A percentile compares a stretch with the other conserved stretches of the same genome.
phyloP scores from a whole-genome alignment of 78 protist genomes.

The Dictyostelium firmibasis region DNA sequence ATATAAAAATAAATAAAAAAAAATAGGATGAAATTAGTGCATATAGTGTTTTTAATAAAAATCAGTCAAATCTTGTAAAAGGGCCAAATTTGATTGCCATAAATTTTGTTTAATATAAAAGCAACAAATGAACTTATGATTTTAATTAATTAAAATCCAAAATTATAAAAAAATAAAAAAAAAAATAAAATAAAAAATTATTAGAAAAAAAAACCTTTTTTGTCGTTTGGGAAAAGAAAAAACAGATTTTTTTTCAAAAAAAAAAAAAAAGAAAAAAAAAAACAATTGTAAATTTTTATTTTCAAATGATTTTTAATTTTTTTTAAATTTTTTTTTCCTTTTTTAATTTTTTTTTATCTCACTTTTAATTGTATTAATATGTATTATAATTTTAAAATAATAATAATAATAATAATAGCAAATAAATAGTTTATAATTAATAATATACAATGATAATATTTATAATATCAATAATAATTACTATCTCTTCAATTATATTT shows the following conservation, averaged over 20 bases:
- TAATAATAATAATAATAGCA: not conserved
- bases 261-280: no score
- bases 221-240: no score
- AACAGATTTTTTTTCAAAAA: no score
- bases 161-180: no score
- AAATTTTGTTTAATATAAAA: not conserved
- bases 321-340: not conserved
- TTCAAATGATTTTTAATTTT: not conserved
- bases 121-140: no score
- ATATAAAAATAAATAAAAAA: no score
- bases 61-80: not conserved
- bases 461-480: not conserved
- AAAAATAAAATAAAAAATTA: no score
- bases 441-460: not conserved
- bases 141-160: no score
- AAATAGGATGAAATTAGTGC: constrained; percentile 44
- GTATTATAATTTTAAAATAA: not conserved
- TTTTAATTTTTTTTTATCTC: not conserved
- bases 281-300: no score
- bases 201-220: no score
- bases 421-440: not conserved
- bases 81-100: not conserved
- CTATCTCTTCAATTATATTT: not conserved
- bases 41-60: constrained; percentile 56
- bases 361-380: not conserved